Percentiles rank a stretch among this genome's conserved stretches.
phyloP scores from a whole-genome alignment of 306 rosid genomes.

The Acacia melanoxylon region DNA sequence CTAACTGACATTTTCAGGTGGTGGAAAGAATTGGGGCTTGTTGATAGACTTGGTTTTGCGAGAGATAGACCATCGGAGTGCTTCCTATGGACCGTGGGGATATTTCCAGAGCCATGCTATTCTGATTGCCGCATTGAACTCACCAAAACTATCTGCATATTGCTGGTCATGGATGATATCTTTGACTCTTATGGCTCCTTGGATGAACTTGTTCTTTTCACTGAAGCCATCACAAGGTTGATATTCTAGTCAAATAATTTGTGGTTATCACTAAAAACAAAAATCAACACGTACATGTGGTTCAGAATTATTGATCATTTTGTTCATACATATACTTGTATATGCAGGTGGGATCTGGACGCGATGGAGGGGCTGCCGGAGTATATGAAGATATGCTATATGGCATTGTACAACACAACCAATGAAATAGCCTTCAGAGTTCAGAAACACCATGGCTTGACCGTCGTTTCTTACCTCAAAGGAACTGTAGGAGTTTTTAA shows the following conservation, averaged over 20 bases:
- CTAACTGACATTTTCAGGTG: constrained; percentile 34
- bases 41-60: constrained; percentile 41
- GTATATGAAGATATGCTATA: constrained; percentile 42
- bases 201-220: constrained; percentile 51
- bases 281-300: too few species aligned
- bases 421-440: constrained; percentile 39
- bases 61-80: constrained; percentile 54
- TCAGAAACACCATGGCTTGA: background rate
- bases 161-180: constrained; percentile 46
- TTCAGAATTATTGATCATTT: too few species aligned
- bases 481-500: background rate
- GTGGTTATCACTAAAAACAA: background rate
- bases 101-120: constrained; percentile 39
- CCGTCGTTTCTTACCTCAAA: too few species aligned
- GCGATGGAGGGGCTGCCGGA: constrained; percentile 28
- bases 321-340: background rate
- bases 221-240: constrained; percentile 33
- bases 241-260: too few species aligned
- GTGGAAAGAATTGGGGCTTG: constrained; percentile 48
- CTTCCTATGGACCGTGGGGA: constrained; percentile 51
- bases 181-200: constrained; percentile 46
- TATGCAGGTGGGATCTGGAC: constrained; percentile 53
- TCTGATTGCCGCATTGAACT: constrained; percentile 44
- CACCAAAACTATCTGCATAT: constrained; percentile 39
- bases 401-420: constrained; percentile 46